Evolutionary conservation across 2,329 filamentous ascomycete genomes (phyloP), one percentile per base, ranked within the genome.

Genomic region (Aspergillus latus): DNA sequence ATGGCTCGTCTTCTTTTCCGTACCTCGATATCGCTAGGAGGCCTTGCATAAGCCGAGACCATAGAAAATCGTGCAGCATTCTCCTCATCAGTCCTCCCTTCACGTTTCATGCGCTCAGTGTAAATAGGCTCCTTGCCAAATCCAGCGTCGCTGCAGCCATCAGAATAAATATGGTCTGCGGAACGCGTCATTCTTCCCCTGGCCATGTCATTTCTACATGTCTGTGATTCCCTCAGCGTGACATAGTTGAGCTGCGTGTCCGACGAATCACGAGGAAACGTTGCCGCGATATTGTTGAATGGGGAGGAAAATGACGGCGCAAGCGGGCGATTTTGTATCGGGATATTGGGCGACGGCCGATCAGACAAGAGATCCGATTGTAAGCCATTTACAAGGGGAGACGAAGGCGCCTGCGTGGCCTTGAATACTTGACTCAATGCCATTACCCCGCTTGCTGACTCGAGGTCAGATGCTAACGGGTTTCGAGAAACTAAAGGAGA

Each of bases 341-440:
- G 73, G 16, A 80, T 66, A 59, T 78, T 75, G n/a, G 78, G 78
- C 1, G 78, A 80, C 3, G 78, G 78, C 49, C 78, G 74, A 59
- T 80, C 77, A 9, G 77, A 80, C 30, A 71, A 59, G 7, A 70
- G 64, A 43, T 77, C 77, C 2, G 69, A 68, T 5, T 70, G 70
- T 2, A 66, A 62, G 9, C 66, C 59, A 59, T 72, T 69, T 9
- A 71, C 64, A 37, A 77, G 66, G 4, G 78, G 78, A 9, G 78
- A 80, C 2, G 78, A 78, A 26, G 73, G 69, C 30, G 73, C 77
- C 61, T 80, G 78, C 0, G 78, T 81, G 21, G 75, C 73, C 53
- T 72, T 75, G 63, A 81, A 81, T 1, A 78, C 68, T 62, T 81
- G 78, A 53, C 76, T 80, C 28, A 80, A 63, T 2, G 71, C 72